These are phyloP conservation scores for Ramularia collo-cygni DNA, from an alignment of 2,329 filamentous ascomycete genomes.

Conservation along the genomic window DNA sequence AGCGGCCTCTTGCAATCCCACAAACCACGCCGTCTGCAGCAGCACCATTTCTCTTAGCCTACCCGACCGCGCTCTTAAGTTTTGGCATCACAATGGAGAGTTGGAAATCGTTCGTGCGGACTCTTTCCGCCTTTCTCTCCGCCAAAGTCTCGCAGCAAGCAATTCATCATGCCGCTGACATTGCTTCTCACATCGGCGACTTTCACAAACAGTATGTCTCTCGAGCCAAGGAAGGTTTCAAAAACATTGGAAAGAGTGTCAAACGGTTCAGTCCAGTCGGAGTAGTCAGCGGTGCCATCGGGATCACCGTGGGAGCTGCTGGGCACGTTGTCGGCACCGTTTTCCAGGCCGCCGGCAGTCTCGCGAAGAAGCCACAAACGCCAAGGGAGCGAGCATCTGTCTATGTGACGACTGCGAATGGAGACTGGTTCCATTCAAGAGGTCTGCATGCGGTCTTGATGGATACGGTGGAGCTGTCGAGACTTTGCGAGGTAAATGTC, in stretches of 20 bases:
- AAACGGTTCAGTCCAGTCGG: slow-evolving; percentile 14
- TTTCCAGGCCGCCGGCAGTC: slow-evolving; percentile 5
- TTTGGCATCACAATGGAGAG: slow-evolving; percentile 14
- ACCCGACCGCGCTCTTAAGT: slow-evolving; percentile 10
- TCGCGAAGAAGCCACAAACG: slow-evolving; percentile 14
- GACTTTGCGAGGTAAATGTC: slow-evolving; percentile 2
- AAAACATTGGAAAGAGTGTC: slow-evolving; percentile 11
- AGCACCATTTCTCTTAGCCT: slow-evolving; percentile 13
- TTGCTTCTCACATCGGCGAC: slow-evolving; percentile 8
- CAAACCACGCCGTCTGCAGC: slow-evolving; percentile 9
- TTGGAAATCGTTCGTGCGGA: slow-evolving; percentile 15
- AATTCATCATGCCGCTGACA: slow-evolving; percentile 15
- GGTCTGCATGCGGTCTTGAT: slow-evolving; percentile 13
- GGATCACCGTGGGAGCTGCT: slow-evolving; percentile 12
- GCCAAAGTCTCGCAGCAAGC: slow-evolving; percentile 17
- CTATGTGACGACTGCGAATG: slow-evolving; percentile 16
- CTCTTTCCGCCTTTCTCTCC: slow-evolving; percentile 16
- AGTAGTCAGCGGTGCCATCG: slow-evolving; percentile 13
- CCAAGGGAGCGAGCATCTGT: slow-evolving; percentile 15
- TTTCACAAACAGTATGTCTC: slow-evolving; percentile 14
- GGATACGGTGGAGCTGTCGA: slow-evolving; percentile 11
- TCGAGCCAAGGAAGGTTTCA: slow-evolving; percentile 9
- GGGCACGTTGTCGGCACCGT: slow-evolving; percentile 13
- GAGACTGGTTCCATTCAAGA: slow-evolving; percentile 15
- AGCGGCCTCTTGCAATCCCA: slow-evolving; percentile 13